These are phyloP conservation scores for Mucuna pruriens DNA, from an alignment of 306 rosid genomes.

Conservation along the genomic window DNA sequence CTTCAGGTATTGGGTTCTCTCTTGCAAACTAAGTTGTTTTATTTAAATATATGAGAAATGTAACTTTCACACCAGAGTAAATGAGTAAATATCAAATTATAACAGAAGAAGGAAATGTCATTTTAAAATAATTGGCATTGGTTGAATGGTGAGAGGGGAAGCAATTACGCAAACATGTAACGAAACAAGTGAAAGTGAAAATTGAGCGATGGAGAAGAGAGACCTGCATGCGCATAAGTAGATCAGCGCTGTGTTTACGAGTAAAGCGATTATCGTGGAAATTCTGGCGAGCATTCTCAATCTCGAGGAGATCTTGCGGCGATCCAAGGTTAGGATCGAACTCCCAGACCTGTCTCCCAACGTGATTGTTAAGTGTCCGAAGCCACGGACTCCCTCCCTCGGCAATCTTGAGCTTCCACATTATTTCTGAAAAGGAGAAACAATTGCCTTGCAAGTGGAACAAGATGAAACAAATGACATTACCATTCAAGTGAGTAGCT, in stretches of 20 bases:
- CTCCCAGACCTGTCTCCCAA: conserved; percentile 87
- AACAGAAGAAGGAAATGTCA: no score
- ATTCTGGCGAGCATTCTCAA: conserved; percentile 60
- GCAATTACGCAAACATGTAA: neutral
- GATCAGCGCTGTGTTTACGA: conserved; percentile 76
- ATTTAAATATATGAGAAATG: neutral
- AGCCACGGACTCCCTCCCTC: conserved; percentile 82
- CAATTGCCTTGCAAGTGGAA: neutral
- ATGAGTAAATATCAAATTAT: neutral
- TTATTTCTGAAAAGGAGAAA: conserved; percentile 39
- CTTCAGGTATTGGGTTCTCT: conserved; percentile 53
- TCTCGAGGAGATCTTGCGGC: conserved; percentile 48
- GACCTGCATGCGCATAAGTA: conserved; percentile 85
- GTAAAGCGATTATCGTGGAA: conserved; percentile 58
- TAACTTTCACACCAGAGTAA: conserved; percentile 10
- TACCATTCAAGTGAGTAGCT: no score
- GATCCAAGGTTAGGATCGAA: conserved; percentile 68
- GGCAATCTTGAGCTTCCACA: conserved; percentile 90
- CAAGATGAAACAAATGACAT: no score
- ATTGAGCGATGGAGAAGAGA: neutral
- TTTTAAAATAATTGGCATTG: no score
- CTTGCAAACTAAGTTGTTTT: conserved; percentile 55
- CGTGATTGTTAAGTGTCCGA: conserved; percentile 63
- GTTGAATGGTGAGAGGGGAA: neutral
- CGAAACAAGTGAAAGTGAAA: neutral